Evolutionary conservation across 1,284 basidiomycete species (phyloP).

Genomic region (Taiwanofungus camphoratus): DNA sequence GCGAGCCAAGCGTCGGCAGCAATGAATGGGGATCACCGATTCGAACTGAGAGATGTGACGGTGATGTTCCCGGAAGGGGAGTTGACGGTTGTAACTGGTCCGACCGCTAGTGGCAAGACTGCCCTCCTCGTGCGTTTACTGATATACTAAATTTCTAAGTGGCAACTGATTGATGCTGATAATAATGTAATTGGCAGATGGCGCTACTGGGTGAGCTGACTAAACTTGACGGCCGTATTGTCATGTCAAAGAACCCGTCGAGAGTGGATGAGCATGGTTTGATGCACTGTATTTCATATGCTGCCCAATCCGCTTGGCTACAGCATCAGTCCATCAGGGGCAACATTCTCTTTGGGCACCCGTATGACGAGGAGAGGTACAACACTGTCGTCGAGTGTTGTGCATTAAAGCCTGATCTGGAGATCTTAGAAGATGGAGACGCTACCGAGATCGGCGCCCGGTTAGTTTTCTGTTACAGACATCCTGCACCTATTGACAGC

Average conservation of each 20-base stretch:
- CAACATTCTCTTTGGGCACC: slow-evolving; percentile 68
- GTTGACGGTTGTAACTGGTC: slow-evolving; percentile 60
- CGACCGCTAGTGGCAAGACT: slow-evolving; percentile 80
- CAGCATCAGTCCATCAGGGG: slow-evolving; percentile 61
- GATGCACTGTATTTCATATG: slow-evolving; percentile 76
- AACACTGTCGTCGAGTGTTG: slow-evolving; percentile 64
- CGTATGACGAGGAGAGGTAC: slow-evolving; percentile 62
- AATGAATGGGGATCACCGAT: slow-evolving; percentile 37
- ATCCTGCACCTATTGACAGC: no score
- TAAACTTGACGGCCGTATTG: slow-evolving; percentile 40
- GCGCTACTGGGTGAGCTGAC: slow-evolving; percentile 66
- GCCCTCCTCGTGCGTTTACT: slow-evolving; percentile 51
- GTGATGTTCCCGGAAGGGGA: slow-evolving; percentile 67
- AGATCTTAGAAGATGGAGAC: slow-evolving; percentile 40
- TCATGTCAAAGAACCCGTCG: slow-evolving; percentile 60
- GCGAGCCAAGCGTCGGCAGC: slow-evolving; percentile 11
- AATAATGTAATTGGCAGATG: slow-evolving; percentile 33
- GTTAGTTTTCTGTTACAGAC: slow-evolving; percentile 13
- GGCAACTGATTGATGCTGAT: not conserved
- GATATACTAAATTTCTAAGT: not conserved
- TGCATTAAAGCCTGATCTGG: slow-evolving; percentile 61
- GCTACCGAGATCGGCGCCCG: slow-evolving; percentile 33
- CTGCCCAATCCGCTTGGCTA: slow-evolving; percentile 84
- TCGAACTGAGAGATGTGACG: slow-evolving; percentile 61
- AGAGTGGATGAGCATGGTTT: slow-evolving; percentile 58